Evolutionary conservation across 768 basidiomycete genomes (phyloP), one percentile per base, ranked within the genome.

Genomic region (Hebeloma cylindrosporum): DNA sequence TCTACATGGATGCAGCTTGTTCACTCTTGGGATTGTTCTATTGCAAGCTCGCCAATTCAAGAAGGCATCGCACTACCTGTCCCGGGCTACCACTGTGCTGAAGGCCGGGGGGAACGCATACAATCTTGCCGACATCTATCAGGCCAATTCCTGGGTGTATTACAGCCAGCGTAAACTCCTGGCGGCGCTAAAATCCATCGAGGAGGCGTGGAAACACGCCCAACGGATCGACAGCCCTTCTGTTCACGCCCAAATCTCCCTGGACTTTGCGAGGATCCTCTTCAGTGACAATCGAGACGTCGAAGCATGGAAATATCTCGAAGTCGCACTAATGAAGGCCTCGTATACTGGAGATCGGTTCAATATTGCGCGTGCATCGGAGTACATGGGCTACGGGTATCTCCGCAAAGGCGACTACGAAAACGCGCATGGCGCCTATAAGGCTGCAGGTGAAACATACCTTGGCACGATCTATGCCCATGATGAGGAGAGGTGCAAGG

Each of bases 201-300:
- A 20, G 31, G 45, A 39, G 2, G 27, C 37, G n/a, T 46, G 45
- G 45, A 39, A 26, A 14, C 18, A 18, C 1, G 45, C 45, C 2
- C 28, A 46, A 40, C 11, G 8, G 28, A 46, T 20, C 14, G 28
- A 46, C 2, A 39, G 26, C 27, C 13, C 45, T 7, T 38, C 25
- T 25, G 8, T 46, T 14, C 28, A 46, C 14, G 36, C 45, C 4
- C 16, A 30, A 17, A 31, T 40, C 27, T 30, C 37, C n/a, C 7
- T 29, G 21, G 36, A 38, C 17, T 31, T 31, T 17, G 36, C 28
- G 5, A 17, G 11, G 36, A 14, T 46, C 5, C 45, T 46, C 4
- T 46, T 30, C 21, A 46, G 18, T 21, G 36, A 29, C 7, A 26
- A 46, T 29, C n/a, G 20, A 16, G 45, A 46, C 27, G 30, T 20